Base-by-base conservation (phyloP, 495 filamentous ascomycete species). In the Arthonia radiata region DNA sequence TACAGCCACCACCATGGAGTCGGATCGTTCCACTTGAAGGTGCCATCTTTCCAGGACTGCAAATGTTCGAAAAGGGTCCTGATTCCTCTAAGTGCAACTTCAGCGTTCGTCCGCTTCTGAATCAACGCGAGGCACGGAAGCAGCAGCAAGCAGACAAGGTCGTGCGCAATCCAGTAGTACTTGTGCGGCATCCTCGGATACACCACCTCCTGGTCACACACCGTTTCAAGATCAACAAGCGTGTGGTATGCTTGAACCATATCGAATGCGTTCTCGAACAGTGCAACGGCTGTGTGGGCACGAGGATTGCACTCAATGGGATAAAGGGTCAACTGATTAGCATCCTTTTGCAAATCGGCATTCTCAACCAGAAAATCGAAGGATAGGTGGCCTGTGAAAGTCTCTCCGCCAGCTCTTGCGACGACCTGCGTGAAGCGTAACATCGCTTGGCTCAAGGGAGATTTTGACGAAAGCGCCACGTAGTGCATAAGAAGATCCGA, bases 371-470 rank as follows among this genome's bases (percentile, higher is more conserved):
- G 46, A 23, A 81, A 59, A 32, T 68, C 59, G 25, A 81, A 61
- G 4, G 56, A 62, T 7, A 80, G 40, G 43, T 83, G 76, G 3
- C 76, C 72, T 0, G 71, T 80, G 39, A 72, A 44, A 4, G 48
- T 36, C 4, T 39, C 37, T 0, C 53, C 58, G 6, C 44, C 50
- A 24, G 52, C 53, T 10, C 35, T 30, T 0, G 61, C 62, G 33
- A 73, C 66, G 9, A 34, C 42, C 18, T 58, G 39, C 26, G 72
- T 76, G 30, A 78, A 70, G 3, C 39, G 43, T 7, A 63, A 53
- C 48, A 78, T 66, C 2, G 57, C 52, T n/a, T 43, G 43, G n/a
- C 52, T 56, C 4, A 76, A 42, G 1, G 49, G 43, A 10, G 57
- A 57, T 16, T 62, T 48, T 5, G 53, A 26, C 0, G 56, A 53